Evolutionary conservation across 352 stramenopile genomes (phyloP), one percentile per base, ranked within the genome.

Genomic region (Phytophthora gonapodyides): DNA sequence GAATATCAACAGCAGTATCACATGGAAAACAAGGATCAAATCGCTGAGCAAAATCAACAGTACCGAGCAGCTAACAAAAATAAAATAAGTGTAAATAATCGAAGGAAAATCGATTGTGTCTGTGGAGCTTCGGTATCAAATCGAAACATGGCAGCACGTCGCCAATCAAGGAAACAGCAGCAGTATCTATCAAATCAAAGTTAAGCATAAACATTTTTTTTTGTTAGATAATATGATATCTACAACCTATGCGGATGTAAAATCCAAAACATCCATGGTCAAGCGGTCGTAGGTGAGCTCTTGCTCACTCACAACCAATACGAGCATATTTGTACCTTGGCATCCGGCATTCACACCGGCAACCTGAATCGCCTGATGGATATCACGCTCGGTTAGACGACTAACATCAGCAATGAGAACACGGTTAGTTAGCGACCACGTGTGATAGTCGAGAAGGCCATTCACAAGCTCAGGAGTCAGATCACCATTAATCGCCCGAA

Each of bases 401-500:
- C 24, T 27, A 27, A 27, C 24, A 5, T 27, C 24, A 27, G 24
- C 24, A 27, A 27, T 27, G 2, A 27, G 24, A 27, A 27, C 24
- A 5, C 24, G 4, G 24, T 27, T 27, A 27, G 24, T 27, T 27
- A 27, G 4, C 2, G 24, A 27, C 24, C 37, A 43, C 3, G 37
- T 43, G 5, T n/a, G 37, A 16, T 47, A 30, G 16, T 30, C 41
- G 34, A 33, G 57, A 21, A 70, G 48, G 57, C 62, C 62, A 50
- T 70, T 70, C 15, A 12, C 21, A 15, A 43, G 37, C 37, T 43
- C 37, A 43, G 37, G 37, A 43, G 37, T 43, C 37, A 43, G 37
- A 43, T 43, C 37, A 43, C 37, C 37, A 3, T 72, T 70, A 58
- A 64, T 67, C 61, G n/a, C n/a, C n/a, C n/a, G 69, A 37, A 47